phyloP scores from a whole-genome alignment of 129 eudicot genomes.

The Flaveria linearis region DNA sequence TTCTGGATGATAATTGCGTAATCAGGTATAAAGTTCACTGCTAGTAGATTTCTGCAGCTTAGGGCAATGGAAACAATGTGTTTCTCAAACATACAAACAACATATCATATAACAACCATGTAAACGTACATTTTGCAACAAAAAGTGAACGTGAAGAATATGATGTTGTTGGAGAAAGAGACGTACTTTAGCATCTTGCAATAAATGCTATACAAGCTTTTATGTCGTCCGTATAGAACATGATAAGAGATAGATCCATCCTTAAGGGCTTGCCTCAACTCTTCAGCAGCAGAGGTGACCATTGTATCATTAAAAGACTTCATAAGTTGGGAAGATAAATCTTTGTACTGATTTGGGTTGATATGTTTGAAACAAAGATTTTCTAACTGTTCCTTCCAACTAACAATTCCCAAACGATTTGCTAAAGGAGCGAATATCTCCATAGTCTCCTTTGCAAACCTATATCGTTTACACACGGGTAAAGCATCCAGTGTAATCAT shows the following conservation, averaged over 20 bases:
- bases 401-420: constrained; percentile 81
- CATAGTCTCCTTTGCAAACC: constrained; percentile 88
- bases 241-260: constrained; percentile 54
- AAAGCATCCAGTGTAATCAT: constrained; percentile 91
- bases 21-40: neutral
- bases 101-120: neutral
- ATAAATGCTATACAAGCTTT: constrained; percentile 91
- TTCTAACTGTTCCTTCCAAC: constrained; percentile 94
- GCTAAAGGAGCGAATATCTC: constrained; percentile 95
- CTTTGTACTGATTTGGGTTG: constrained; percentile 60
- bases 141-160: neutral
- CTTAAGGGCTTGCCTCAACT: constrained; percentile 66
- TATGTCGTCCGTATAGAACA: constrained; percentile 73
- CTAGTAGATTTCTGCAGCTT: neutral
- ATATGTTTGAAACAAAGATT: constrained; percentile 72
- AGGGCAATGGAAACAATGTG: neutral
- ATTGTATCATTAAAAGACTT: constrained; percentile 70
- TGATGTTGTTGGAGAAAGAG: constrained; percentile 18
- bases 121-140: constrained; percentile 3
- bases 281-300: constrained; percentile 64
- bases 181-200: constrained; percentile 83
- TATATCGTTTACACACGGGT: constrained; percentile 59
- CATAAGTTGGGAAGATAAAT: constrained; percentile 70
- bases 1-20: neutral
- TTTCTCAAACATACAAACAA: neutral